Evolutionary conservation across 2,329 filamentous ascomycete genomes (phyloP).

Genomic region (Diplodia mutila): DNA sequence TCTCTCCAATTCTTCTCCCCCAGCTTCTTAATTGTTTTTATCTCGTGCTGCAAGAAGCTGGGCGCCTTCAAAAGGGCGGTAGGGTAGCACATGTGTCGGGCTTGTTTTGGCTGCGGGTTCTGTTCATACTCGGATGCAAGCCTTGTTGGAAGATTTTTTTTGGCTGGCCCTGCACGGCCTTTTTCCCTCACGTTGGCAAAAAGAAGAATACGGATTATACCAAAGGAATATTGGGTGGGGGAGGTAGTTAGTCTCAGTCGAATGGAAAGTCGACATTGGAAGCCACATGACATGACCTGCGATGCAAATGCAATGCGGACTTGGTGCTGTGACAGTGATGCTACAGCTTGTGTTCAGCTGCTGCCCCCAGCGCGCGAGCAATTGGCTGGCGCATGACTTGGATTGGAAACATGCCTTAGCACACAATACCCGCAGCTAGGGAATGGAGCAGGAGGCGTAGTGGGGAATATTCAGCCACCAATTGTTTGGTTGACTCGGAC

Average conservation of each 20-base stretch:
- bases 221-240: conserved; percentile 23
- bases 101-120: conserved; percentile 2
- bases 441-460: background rate
- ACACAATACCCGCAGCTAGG: background rate
- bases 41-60: background rate
- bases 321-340: conserved; percentile 15
- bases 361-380: background rate
- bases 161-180: conserved; percentile 11
- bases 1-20: background rate
- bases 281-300: conserved; percentile 16
- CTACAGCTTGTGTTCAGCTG: conserved; percentile 19
- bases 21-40: conserved; percentile 10
- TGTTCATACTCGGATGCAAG: conserved; percentile 19
- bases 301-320: conserved; percentile 6
- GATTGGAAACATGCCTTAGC: conserved; percentile 2
- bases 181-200: conserved; percentile 8
- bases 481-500: background rate
- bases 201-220: conserved; percentile 23
- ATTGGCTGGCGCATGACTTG: background rate
- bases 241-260: conserved; percentile 15
- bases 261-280: conserved; percentile 20
- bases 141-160: conserved; percentile 16
- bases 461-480: conserved; percentile 2
- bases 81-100: conserved; percentile 17
- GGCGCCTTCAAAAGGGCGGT: conserved; percentile 23